Conservation (phyloP, 83 land plant genomes). For the Diphasiastrum complanatum region DNA sequence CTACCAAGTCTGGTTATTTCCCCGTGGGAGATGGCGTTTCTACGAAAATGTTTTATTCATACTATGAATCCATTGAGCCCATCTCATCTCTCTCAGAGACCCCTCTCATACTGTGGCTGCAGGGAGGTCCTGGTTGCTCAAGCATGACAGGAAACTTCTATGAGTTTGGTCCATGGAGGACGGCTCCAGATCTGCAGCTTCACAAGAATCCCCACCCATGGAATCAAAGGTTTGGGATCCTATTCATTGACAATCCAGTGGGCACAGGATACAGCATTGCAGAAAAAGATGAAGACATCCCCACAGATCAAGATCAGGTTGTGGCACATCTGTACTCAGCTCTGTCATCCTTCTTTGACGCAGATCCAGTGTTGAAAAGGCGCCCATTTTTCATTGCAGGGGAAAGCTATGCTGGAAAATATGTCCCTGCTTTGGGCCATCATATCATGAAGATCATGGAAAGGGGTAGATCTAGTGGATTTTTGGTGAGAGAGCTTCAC, state of each 20-base stretch:
- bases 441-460: constrained; percentile 17
- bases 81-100: constrained; percentile 26
- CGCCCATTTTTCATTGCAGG: constrained; percentile 36
- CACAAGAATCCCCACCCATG: constrained; percentile 50
- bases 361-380: constrained; percentile 25
- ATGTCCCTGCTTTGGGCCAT: constrained; percentile 32
- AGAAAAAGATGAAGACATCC: constrained; percentile 14
- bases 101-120: constrained; percentile 75
- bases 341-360: constrained; percentile 15
- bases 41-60: constrained; percentile 55
- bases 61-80: constrained; percentile 64
- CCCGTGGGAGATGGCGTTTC: constrained; percentile 21
- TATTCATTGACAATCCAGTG: constrained; percentile 57
- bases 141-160: constrained; percentile 69
- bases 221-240: constrained; percentile 71
- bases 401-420: constrained; percentile 41
- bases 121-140: constrained; percentile 95
- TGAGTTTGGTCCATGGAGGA: constrained; percentile 78
- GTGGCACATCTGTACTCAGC: constrained; percentile 29
- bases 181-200: constrained; percentile 23
- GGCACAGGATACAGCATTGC: constrained; percentile 40
- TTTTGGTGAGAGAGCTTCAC: background rate
- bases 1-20: constrained; percentile 61
- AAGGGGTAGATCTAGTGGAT: background rate
- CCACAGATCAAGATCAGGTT: constrained; percentile 25